Evolutionary conservation across 2,329 filamentous ascomycete species (phyloP).

Genomic region (Fusarium sp.): DNA sequence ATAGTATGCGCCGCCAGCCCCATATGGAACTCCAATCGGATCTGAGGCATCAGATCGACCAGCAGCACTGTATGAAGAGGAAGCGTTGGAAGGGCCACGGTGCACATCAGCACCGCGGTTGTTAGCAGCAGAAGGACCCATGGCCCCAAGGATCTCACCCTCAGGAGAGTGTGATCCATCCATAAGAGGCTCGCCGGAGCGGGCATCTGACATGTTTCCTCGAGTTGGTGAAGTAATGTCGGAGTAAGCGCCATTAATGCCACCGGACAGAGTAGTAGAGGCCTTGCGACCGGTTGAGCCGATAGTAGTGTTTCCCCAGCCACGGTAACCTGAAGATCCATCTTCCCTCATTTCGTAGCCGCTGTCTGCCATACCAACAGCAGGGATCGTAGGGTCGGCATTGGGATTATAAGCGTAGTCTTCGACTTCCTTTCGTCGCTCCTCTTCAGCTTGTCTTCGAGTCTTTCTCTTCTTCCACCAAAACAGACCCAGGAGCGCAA

Average conservation of each 20-base stretch:
- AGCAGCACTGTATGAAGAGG: slow-evolving; percentile 90
- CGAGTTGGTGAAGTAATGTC: slow-evolving; percentile 76
- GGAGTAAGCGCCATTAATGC: slow-evolving; percentile 75
- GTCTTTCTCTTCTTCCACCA: slow-evolving; percentile 92
- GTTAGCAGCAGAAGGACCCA: slow-evolving; percentile 77
- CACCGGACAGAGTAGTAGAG: slow-evolving; percentile 89
- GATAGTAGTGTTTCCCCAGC: slow-evolving; percentile 86
- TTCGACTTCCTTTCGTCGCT: slow-evolving; percentile 93
- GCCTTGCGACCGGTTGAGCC: slow-evolving; percentile 82
- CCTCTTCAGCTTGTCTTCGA: slow-evolving; percentile 85
- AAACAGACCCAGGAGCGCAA: slow-evolving; percentile 81
- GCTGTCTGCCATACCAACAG: slow-evolving; percentile 62
- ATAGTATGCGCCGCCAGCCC: slow-evolving; percentile 63
- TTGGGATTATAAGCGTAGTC: slow-evolving; percentile 99
- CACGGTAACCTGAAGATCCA: slow-evolving; percentile 83
- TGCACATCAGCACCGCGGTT: slow-evolving; percentile 78
- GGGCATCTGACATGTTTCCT: slow-evolving; percentile 73
- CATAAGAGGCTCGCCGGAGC: slow-evolving; percentile 74
- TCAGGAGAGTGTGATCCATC: slow-evolving; percentile 69
- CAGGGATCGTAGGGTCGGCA: slow-evolving; percentile 81
- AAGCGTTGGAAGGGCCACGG: slow-evolving; percentile 93
- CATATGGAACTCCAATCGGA: slow-evolving; percentile 60
- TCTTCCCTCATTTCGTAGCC: slow-evolving; percentile 83
- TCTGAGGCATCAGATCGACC: slow-evolving; percentile 78
- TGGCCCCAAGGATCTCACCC: slow-evolving; percentile 83